phyloP scores from a whole-genome alignment of 2,329 filamentous ascomycete genomes.

The Pseudocercospora cruenta region DNA sequence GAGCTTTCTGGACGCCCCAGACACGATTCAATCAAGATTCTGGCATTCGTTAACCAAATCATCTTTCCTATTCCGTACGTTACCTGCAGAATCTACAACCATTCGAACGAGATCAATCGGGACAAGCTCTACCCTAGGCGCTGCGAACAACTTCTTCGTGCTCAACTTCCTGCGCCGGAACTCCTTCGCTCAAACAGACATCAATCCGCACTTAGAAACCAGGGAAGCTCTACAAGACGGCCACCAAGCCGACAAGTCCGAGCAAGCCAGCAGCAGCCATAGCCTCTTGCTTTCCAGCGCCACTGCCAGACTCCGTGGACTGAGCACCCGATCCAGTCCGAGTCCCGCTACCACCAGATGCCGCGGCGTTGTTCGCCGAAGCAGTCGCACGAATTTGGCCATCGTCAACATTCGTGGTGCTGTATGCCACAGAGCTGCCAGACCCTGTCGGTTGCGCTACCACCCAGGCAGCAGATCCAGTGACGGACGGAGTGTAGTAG shows the following conservation, averaged over 20 bases:
- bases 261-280: conserved; percentile 25
- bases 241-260: conserved; percentile 28
- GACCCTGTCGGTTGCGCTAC: conserved; percentile 28
- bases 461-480: conserved; percentile 30
- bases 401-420: conserved; percentile 15
- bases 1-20: neutral
- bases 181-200: conserved; percentile 5
- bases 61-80: neutral
- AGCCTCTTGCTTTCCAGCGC: conserved; percentile 21
- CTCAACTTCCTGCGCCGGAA: neutral
- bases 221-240: conserved; percentile 18
- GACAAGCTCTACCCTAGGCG: neutral
- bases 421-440: conserved; percentile 13
- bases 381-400: conserved; percentile 27
- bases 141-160: neutral
- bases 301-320: conserved; percentile 10
- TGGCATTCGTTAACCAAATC: neutral
- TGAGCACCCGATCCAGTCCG: neutral
- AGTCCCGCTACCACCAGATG: neutral
- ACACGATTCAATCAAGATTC: neutral
- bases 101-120: neutral
- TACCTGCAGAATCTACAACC: neutral
- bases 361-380: conserved; percentile 20
- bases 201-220: neutral
- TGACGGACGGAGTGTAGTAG: conserved; percentile 35